These are phyloP conservation scores for Trichosporon ovoides DNA, from an alignment of 1,284 basidiomycete genomes.

Conservation along the genomic window DNA sequence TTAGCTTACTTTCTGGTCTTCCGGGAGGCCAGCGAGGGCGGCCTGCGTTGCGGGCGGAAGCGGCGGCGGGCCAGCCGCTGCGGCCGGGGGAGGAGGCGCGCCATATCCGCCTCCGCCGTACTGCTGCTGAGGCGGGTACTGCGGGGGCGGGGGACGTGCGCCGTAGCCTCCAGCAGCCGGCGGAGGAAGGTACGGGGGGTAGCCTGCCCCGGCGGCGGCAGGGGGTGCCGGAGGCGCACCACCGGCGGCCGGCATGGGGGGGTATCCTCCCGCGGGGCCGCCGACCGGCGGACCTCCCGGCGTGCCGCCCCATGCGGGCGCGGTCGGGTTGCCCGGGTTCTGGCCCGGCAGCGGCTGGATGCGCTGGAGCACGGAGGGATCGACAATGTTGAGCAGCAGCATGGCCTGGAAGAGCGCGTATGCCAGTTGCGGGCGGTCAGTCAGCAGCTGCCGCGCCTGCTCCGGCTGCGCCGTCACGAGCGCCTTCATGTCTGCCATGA, in stretches of 20 bases:
- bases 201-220: slow-evolving; percentile 3
- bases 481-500: slow-evolving; percentile 89
- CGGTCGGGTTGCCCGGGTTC: slow-evolving; percentile 19
- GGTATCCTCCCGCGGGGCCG: slow-evolving; percentile 20
- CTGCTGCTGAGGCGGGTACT: slow-evolving; percentile 44
- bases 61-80: slow-evolving; percentile 21
- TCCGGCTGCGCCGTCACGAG: slow-evolving; percentile 88
- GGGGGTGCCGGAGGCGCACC: slow-evolving; percentile 36
- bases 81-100: slow-evolving; percentile 22
- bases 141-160: slow-evolving; percentile 20
- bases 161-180: slow-evolving; percentile 30
- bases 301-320: background rate
- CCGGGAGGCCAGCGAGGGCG: slow-evolving; percentile 39
- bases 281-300: slow-evolving; percentile 7
- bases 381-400: slow-evolving; percentile 89
- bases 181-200: slow-evolving; percentile 21
- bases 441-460: slow-evolving; percentile 73
- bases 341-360: slow-evolving; percentile 35
- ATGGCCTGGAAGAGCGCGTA: slow-evolving; percentile 97
- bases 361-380: slow-evolving; percentile 60
- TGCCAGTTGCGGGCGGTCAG: slow-evolving; percentile 82
- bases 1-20: slow-evolving; percentile 47
- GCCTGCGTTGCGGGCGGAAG: slow-evolving; percentile 40
- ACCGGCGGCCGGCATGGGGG: slow-evolving; percentile 40
- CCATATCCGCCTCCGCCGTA: slow-evolving; percentile 18